These are phyloP conservation scores for Chlamydomonas urium DNA, from an alignment of 139 green algal species.

Conservation along the genomic window DNA sequence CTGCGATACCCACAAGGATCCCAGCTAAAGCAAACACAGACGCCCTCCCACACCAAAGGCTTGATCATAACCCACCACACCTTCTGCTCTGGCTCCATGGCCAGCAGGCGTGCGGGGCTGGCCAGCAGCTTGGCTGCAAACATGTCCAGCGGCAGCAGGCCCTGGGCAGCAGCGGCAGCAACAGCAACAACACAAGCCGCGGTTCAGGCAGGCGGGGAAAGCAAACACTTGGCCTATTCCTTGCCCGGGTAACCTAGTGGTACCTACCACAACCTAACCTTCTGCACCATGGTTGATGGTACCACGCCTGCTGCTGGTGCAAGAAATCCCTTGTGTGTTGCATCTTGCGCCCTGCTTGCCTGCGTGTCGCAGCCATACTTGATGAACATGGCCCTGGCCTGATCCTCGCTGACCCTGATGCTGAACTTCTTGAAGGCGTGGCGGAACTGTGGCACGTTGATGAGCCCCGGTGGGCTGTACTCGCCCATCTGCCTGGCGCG, in stretches of 20 bases:
- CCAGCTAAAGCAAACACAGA: slow-evolving; percentile 5
- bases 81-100: slow-evolving; percentile 50
- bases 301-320: no score
- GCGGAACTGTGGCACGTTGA: slow-evolving; percentile 24
- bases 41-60: slow-evolving; percentile 2
- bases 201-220: no score
- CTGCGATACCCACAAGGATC: no score
- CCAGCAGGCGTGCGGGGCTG: slow-evolving; percentile 45
- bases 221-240: no score
- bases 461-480: slow-evolving; percentile 30
- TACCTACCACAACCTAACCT: no score
- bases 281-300: no score
- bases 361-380: slow-evolving; percentile 50
- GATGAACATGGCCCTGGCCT: slow-evolving; percentile 49
- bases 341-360: no score
- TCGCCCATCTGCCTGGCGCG: slow-evolving; percentile 22
- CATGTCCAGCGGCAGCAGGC: slow-evolving; percentile 50
- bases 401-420: slow-evolving; percentile 40
- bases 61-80: background rate
- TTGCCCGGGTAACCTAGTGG: no score
- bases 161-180: slow-evolving; percentile 30
- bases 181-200: no score
- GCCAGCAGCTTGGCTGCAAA: slow-evolving; percentile 46
- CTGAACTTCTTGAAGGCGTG: slow-evolving; percentile 48
- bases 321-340: no score